Evolutionary conservation across 495 filamentous ascomycete species (phyloP), one percentile per base, ranked within the genome.

Genomic region (Aspergillus campestris): DNA sequence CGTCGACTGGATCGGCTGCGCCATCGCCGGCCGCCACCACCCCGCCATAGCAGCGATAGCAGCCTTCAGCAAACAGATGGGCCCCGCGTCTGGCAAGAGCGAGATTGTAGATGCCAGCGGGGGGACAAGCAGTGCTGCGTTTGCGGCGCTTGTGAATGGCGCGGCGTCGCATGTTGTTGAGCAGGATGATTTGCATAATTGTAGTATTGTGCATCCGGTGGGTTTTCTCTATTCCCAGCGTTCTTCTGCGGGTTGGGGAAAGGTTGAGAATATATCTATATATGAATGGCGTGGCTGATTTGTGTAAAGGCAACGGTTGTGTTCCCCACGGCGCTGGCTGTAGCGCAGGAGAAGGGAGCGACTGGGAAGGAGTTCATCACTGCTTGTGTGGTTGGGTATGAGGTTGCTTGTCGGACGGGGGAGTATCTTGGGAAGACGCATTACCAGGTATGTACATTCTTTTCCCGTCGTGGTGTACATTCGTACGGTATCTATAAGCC

Each of bases 141-240:
- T 66, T 51, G 63, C 63, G 27, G 58, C 55, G 47, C 30, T 66
- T 35, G 47, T 66, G 3, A 66, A 66, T 40, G 63, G 51, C n/a
- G 63, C 59, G 27, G 48, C 63, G 9, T 59, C 61, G 2, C 63
- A 66, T 55, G 63, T 66, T 0, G 63, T 66, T 10, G 63, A 66
- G 43, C 63, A 66, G 37, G 63, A 66, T 55, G 63, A 66, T 51
- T 54, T 66, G 37, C 63, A 66, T 42, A 66, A 64, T 47, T 45
- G 59, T 8, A 66, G 63, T 45, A 66, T 66, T 31, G 61, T 60
- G 57, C 63, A 66, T 52, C 63, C 63, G 12, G 63, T 66, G 32
- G 32, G 59, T 55, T 27, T 40, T 31, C 9, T 38, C n/a, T 8
- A 6, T 11, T 38, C n/a, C n/a, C n/a, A n/a, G n/a, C n/a, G n/a